Base-by-base conservation (phyloP, 371 early-diverging fungal genomes). In the Blastocladiella emersonii region DNA sequence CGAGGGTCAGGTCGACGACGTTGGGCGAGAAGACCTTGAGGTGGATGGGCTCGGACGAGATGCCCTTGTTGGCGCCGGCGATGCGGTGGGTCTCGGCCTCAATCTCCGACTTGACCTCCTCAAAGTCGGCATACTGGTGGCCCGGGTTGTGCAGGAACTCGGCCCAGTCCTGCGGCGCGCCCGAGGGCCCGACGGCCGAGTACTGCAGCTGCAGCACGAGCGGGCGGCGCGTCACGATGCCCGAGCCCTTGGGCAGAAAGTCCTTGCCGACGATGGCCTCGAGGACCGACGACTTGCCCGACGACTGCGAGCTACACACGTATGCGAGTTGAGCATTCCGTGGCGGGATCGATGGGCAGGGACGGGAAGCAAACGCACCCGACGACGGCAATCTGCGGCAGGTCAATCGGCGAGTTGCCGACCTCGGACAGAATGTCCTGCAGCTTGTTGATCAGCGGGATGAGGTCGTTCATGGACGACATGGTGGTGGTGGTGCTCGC, bases 1-100 rank as follows among this genome's bases (percentile, higher is more conserved):
- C 90, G 67, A 99, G 78, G 1, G 99, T 98, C 57, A 99, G 78
- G 0, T 98, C 97, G 61, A 98, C 73, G 34, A 96, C 98, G 67
- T 95, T 85, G 62, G 94, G 92, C 19, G 95, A 95, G 76, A 85
- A 94, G 61, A 98, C 78, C 48, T 91, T 85, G 43, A 99, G 80
- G 67, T 94, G 93, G 78, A 99, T 98, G 34, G 98, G 98, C 35
- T 87, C 76, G 37, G 7, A 10, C n/a, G 32, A 45, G 65, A 70
- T 68, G 74, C 88, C 92, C 70, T 92, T 93, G 76, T 93, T 93
- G 56, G 72, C 76, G 30, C 91, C 92, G 7, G 93, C 86, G 35
- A 92, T 72, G 62, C 93, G 81, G 44, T 81, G 82, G 3, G 95
- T 96, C 70, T 95, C 94, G 17, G 82, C 78, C 70, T 88, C 85